phyloP scores from a whole-genome alignment of 441 rosid species.

The Cnidoscolus chayamansa region DNA sequence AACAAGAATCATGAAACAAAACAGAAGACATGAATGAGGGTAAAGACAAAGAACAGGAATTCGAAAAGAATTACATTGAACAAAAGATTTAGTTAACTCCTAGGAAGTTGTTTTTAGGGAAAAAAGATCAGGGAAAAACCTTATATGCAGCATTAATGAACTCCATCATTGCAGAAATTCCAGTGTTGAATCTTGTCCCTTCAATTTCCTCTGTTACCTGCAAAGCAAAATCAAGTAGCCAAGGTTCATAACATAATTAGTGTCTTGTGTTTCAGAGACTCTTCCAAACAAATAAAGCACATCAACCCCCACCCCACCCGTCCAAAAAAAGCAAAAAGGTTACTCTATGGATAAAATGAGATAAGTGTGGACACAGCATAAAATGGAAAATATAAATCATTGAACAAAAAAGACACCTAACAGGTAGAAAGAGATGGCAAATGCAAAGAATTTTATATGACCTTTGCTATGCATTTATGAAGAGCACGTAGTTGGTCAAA shows the following conservation, averaged over 20 bases:
- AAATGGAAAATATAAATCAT: not conserved
- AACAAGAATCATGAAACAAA: not conserved
- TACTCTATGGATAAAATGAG: not conserved
- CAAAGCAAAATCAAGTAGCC: conserved; percentile 18
- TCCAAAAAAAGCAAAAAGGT: not conserved
- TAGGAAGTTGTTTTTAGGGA: not conserved
- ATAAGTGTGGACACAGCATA: not conserved
- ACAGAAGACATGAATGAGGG: not conserved
- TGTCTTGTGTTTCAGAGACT: not conserved
- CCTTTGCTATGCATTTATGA: conserved; percentile 93
- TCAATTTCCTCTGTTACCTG: conserved; percentile 94
- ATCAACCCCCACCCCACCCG: not conserved
- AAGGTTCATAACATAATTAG: not conserved
- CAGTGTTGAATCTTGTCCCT: conserved; percentile 90
- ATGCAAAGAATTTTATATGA: conserved; percentile 21
- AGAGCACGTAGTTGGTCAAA: conserved; percentile 66
- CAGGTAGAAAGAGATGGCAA: not conserved
- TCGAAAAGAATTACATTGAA: not conserved
- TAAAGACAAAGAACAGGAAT: not conserved
- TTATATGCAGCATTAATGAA: conserved; percentile 82
- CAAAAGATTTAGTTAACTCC: not conserved
- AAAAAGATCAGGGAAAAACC: conserved; percentile 37
- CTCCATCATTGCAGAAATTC: conserved; percentile 99
- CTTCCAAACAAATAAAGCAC: not conserved
- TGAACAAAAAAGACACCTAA: not conserved